phyloP scores from a whole-genome alignment of 2,329 filamentous ascomycete species.

The Xylaria sp. region DNA sequence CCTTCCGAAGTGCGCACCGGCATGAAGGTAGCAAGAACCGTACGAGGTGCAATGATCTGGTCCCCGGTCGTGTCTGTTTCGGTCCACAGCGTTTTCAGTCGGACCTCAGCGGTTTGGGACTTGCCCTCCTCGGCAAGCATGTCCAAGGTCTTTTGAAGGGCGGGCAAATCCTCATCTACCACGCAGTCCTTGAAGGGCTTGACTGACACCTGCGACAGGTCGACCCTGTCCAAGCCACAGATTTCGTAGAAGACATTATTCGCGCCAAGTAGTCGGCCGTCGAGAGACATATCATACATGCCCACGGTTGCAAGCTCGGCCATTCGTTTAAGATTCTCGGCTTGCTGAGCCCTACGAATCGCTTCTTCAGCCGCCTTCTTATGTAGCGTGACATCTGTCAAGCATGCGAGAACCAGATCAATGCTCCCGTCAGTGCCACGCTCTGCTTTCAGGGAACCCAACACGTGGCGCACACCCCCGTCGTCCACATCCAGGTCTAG shows the following conservation, averaged over 20 bases:
- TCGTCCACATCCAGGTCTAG: slow-evolving; percentile 39
- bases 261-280: slow-evolving; percentile 52
- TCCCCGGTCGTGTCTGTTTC: slow-evolving; percentile 50
- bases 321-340: slow-evolving; percentile 57
- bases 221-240: slow-evolving; percentile 51
- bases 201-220: slow-evolving; percentile 41
- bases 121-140: slow-evolving; percentile 45
- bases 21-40: slow-evolving; percentile 54
- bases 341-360: slow-evolving; percentile 52
- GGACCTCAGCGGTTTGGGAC: slow-evolving; percentile 51
- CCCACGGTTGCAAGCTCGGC: slow-evolving; percentile 58
- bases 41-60: slow-evolving; percentile 48
- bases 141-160: slow-evolving; percentile 44
- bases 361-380: slow-evolving; percentile 53
- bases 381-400: slow-evolving; percentile 55
- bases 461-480: slow-evolving; percentile 44
- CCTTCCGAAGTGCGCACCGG: slow-evolving; percentile 52
- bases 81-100: slow-evolving; percentile 51
- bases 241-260: slow-evolving; percentile 59
- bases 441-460: slow-evolving; percentile 53
- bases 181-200: slow-evolving; percentile 51
- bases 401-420: slow-evolving; percentile 50
- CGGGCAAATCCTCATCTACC: slow-evolving; percentile 46
- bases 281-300: slow-evolving; percentile 57
- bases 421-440: slow-evolving; percentile 46